Evolutionary conservation across 805 yeast species (phyloP).

Genomic region (Zygoascus ofunaensis): DNA sequence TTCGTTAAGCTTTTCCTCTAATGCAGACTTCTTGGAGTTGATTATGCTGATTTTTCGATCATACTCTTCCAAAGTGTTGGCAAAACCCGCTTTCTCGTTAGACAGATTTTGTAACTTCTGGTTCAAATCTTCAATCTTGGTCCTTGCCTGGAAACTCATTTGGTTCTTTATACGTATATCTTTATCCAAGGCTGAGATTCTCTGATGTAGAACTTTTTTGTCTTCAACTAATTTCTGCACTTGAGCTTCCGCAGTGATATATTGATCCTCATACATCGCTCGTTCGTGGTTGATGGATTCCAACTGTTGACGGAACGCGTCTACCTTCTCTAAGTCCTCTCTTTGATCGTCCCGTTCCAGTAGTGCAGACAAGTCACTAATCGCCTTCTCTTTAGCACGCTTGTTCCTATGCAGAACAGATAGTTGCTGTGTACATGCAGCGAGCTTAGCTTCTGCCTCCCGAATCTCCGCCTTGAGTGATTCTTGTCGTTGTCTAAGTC

Average conservation of each 20-base stretch:
- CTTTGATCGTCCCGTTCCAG: background rate
- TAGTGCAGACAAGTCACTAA: background rate
- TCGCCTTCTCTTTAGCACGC: background rate
- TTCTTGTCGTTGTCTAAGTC: background rate
- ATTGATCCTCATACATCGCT: background rate
- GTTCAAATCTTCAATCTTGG: background rate
- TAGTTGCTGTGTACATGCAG: background rate
- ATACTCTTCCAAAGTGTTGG: background rate
- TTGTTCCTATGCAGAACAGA: background rate
- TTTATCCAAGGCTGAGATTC: background rate
- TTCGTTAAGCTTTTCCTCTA: background rate
- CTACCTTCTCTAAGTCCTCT: background rate
- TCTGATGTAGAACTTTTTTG: background rate
- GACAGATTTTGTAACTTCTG: background rate
- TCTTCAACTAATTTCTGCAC: background rate
- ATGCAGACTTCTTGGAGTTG: background rate
- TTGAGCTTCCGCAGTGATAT: background rate
- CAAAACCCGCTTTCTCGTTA: background rate
- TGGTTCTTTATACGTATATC: background rate
- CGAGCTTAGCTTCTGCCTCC: background rate
- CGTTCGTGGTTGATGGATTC: background rate
- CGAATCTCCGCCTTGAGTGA: background rate
- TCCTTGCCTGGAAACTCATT: background rate
- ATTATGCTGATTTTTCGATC: background rate
- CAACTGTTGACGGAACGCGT: background rate